Evolutionary conservation across 2,329 filamentous ascomycete genomes (phyloP), one percentile per base, ranked within the genome.

Genomic region (Ceratocystis colombiana): DNA sequence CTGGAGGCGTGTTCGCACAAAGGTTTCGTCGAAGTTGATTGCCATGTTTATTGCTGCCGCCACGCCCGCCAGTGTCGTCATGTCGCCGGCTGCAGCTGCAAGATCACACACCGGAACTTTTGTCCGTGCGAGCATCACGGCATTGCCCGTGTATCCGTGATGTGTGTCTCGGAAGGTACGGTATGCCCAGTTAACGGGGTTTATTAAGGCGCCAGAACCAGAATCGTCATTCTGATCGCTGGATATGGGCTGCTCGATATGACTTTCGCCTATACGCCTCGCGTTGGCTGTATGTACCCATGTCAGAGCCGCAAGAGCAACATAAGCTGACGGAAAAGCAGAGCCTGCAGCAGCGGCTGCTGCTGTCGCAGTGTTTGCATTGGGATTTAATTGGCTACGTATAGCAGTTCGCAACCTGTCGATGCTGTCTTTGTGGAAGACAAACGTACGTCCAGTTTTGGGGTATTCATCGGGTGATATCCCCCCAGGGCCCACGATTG

Each of bases 401-500:
- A 73, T 69, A 5, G 72, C 64, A 1, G 69, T 62, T 48, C 73
- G 71, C 2, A 79, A 73, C 62, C 71, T 46, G n/a, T 70, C 68
- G 8, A 79, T 72, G 20, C 72, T 73, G 2, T 71, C 69, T 15
- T 71, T 73, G 17, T 68, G 71, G 65, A 79, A 77, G 15, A 76
- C 72, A 68, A 79, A 79, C 25, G 79, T 76, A 59, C 73, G 76
- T 64, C 76, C 76, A n/a, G 72, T 73, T 66, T 75, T 76, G n/a
- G 70, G 66, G 66, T 76, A 74, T 20, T 70, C 61, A 3, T 70
- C 65, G 66, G 75, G 70, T 0, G 74, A 69, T 0, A 73, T 68
- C 12, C 73, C 74, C 0, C 67, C 70, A 3, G 71, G 68, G 15
- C 70, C 65, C 17, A 74, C 67, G 12, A 70, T 70, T 10, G 74